Conservation (phyloP, 169 alveolate genomes). For the Theileria orientalis region DNA sequence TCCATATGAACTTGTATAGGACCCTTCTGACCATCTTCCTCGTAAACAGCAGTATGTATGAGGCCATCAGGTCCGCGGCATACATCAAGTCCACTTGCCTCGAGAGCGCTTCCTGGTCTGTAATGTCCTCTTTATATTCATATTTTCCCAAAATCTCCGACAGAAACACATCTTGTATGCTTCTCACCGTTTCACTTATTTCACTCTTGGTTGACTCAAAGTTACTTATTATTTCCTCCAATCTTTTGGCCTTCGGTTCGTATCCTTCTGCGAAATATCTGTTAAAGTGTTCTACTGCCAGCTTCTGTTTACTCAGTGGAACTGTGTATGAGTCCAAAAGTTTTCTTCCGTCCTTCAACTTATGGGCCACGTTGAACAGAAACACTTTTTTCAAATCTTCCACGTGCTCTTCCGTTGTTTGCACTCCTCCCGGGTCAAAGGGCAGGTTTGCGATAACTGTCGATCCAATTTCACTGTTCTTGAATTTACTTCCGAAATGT, state of each 20-base stretch:
- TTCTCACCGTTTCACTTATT: slow-evolving; percentile 26
- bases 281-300: slow-evolving; percentile 48
- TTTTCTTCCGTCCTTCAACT: slow-evolving; percentile 54
- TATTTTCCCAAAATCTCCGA: slow-evolving; percentile 18
- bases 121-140: slow-evolving; percentile 24
- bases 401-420: neutral
- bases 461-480: neutral
- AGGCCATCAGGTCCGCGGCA: slow-evolving; percentile 60
- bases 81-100: slow-evolving; percentile 46
- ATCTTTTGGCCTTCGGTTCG: slow-evolving; percentile 11
- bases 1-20: slow-evolving; percentile 54
- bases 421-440: slow-evolving; percentile 6
- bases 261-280: slow-evolving; percentile 30
- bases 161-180: slow-evolving; percentile 40
- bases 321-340: slow-evolving; percentile 41
- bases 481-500: neutral
- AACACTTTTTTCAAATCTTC: slow-evolving; percentile 35
- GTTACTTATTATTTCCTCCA: slow-evolving; percentile 17
- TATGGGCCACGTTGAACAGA: slow-evolving; percentile 62
- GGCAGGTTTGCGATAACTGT: neutral
- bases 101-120: slow-evolving; percentile 23
- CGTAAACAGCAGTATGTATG: slow-evolving; percentile 41
- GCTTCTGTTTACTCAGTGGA: slow-evolving; percentile 42
- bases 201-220: neutral
- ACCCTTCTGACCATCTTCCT: slow-evolving; percentile 27